Conservation (phyloP, 768 basidiomycete species). For the Tylopilus subfusipes region DNA sequence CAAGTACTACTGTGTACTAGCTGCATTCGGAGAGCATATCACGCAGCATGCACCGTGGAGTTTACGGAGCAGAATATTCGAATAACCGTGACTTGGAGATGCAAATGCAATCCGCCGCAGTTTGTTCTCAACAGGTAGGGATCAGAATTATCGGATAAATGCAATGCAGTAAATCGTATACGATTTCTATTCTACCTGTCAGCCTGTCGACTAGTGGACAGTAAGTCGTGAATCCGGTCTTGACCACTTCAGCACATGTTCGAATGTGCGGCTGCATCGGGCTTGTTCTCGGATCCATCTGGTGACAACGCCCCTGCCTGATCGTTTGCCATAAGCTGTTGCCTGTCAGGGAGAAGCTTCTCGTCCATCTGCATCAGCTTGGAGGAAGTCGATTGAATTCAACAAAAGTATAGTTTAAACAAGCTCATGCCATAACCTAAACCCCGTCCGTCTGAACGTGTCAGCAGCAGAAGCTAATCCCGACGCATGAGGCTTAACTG, state of each 20-base stretch:
- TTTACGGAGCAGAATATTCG: not conserved
- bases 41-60: not conserved
- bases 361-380: no score
- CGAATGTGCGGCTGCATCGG: not conserved
- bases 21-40: no score
- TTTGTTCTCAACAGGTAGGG: not conserved
- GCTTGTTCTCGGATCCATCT: not conserved
- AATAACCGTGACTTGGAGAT: not conserved
- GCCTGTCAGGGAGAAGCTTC: no score
- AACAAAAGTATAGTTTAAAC: not conserved
- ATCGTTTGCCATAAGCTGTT: not conserved
- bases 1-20: no score
- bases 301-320: not conserved
- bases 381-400: no score
- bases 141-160: no score
- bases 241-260: not conserved
- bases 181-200: not conserved
- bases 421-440: not conserved
- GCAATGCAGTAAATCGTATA: not conserved
- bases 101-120: not conserved
- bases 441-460: not conserved
- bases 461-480: not conserved
- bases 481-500: not conserved
- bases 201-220: not conserved
- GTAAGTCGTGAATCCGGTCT: no score